Conservation (phyloP, 2,329 filamentous ascomycete genomes). For the Aspergillus awamori region DNA sequence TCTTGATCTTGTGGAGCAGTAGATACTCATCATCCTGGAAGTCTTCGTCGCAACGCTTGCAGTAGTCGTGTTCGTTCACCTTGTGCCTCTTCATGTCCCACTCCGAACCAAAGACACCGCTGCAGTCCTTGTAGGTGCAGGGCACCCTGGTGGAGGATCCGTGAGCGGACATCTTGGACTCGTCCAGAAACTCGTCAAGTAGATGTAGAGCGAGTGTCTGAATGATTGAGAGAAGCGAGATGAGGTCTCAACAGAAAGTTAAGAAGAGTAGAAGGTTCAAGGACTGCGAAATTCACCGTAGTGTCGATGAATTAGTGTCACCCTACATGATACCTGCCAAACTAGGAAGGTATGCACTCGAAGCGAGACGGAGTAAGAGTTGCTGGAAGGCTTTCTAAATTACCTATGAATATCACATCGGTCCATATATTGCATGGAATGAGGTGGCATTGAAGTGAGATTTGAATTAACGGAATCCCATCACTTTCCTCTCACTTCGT, state of each 20-base stretch:
- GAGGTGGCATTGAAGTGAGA: not conserved
- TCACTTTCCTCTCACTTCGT: no score
- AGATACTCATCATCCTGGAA: slow-evolving; percentile 50
- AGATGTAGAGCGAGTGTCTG: not conserved
- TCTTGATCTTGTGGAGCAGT: slow-evolving; percentile 53
- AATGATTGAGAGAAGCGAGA: not conserved
- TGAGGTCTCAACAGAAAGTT: not conserved
- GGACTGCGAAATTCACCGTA: not conserved
- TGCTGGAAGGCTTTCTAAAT: no score
- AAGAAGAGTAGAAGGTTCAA: no score
- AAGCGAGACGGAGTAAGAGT: no score
- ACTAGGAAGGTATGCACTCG: no score
- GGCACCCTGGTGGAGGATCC: slow-evolving; percentile 31
- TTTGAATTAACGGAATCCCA: not conserved
- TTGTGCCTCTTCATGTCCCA: slow-evolving; percentile 58
- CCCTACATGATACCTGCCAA: no score
- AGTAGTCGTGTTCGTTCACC: slow-evolving; percentile 46
- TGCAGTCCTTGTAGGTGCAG: slow-evolving; percentile 54
- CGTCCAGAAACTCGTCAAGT: not conserved
- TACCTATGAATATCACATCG: no score
- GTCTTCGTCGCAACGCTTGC: slow-evolving; percentile 47
- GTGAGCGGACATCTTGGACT: slow-evolving; percentile 13
- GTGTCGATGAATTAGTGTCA: not conserved
- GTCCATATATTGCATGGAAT: not conserved
- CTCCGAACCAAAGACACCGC: slow-evolving; percentile 47